phyloP scores from a whole-genome alignment of 2,329 filamentous ascomycete genomes.

The Alternaria angustiovoidea region DNA sequence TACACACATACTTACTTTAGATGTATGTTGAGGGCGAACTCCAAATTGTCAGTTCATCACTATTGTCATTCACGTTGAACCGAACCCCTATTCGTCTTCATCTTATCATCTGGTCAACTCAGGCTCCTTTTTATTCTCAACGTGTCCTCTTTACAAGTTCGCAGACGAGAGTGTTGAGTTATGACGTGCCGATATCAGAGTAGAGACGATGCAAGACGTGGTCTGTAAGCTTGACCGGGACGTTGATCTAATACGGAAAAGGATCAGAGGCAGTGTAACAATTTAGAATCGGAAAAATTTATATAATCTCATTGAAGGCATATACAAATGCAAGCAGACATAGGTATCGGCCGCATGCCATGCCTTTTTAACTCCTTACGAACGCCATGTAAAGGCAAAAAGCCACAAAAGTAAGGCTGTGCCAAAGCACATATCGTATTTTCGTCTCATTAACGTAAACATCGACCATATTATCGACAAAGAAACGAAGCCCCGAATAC shows the following conservation, averaged over 20 bases:
- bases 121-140: too few species aligned
- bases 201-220: neutral
- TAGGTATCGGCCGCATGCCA: neutral
- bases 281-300: neutral
- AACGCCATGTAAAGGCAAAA: slow-evolving; percentile 3
- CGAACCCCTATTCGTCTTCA: too few species aligned
- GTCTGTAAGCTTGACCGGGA: neutral
- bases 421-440: slow-evolving; percentile 10
- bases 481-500: slow-evolving; percentile 16
- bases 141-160: too few species aligned
- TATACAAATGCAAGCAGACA: neutral
- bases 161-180: neutral
- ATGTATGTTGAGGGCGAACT: too few species aligned
- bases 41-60: too few species aligned
- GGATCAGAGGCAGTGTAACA: too few species aligned
- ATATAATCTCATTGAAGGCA: slow-evolving; percentile 1
- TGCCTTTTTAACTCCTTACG: neutral
- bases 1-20: too few species aligned
- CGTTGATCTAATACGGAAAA: too few species aligned
- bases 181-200: neutral
- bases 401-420: slow-evolving; percentile 5
- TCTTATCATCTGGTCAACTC: too few species aligned
- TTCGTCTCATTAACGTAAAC: slow-evolving; percentile 3
- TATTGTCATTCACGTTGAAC: too few species aligned
- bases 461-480: slow-evolving; percentile 33